These are phyloP conservation scores for Xeromyces bisporus DNA, from an alignment of 495 filamentous ascomycete species.

Conservation along the genomic window DNA sequence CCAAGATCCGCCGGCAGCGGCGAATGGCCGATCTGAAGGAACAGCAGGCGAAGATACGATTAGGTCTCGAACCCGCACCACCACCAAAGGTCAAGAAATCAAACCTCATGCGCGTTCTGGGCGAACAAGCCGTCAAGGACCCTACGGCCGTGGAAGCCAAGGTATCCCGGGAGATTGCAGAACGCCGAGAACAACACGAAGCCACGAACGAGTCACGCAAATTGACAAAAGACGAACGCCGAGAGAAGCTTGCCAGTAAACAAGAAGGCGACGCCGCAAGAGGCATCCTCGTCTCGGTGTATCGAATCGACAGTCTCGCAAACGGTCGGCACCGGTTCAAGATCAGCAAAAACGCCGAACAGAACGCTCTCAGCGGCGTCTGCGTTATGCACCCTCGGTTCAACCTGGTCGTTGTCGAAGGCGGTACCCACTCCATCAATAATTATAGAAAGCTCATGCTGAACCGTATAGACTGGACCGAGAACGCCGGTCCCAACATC, in stretches of 20 bases:
- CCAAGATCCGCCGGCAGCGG: conserved; percentile 77
- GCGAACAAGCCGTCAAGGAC: conserved; percentile 92
- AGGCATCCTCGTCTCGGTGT: conserved; percentile 69
- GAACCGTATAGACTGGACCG: conserved; percentile 85
- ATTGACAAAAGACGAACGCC: conserved; percentile 75
- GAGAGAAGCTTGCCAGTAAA: conserved; percentile 67
- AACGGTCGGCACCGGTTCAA: conserved; percentile 89
- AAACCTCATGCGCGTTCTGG: conserved; percentile 95
- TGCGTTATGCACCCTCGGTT: conserved; percentile 80
- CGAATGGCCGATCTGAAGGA: conserved; percentile 88
- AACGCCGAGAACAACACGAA: conserved; percentile 62
- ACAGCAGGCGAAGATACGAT: conserved; percentile 83
- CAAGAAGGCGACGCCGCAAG: conserved; percentile 77
- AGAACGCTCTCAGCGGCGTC: conserved; percentile 67
- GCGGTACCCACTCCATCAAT: conserved; percentile 61
- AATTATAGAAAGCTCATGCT: conserved; percentile 83
- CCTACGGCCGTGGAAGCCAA: conserved; percentile 92
- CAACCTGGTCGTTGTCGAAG: conserved; percentile 81
- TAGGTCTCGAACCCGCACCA: conserved; percentile 76
- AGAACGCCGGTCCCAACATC: conserved; percentile 56
- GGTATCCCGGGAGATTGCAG: conserved; percentile 78
- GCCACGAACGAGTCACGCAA: conserved; percentile 71
- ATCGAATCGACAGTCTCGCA: conserved; percentile 70
- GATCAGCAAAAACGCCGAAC: conserved; percentile 78
- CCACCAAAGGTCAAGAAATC: conserved; percentile 89